phyloP scores from a whole-genome alignment of 495 filamentous ascomycete genomes.

The Penicillium atrosanguineum region DNA sequence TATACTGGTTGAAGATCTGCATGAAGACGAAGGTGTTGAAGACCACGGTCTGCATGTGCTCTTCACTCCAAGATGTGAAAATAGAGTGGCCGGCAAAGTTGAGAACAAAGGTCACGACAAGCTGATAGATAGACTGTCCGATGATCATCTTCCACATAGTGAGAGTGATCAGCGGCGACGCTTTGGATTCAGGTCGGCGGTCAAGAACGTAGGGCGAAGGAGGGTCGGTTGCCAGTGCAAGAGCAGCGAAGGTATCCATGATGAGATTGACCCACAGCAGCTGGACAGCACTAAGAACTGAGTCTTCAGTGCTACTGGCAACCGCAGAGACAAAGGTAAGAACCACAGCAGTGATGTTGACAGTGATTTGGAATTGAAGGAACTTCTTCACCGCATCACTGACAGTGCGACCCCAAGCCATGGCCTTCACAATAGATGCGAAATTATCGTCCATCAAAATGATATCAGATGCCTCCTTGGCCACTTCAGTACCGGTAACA shows the following conservation, averaged over 20 bases:
- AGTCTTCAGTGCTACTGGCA: slow-evolving; percentile 58
- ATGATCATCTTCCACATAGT: slow-evolving; percentile 96
- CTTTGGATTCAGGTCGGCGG: slow-evolving; percentile 74
- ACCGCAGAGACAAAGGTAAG: slow-evolving; percentile 82
- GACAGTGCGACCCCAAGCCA: slow-evolving; percentile 85
- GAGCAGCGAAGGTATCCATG: slow-evolving; percentile 94
- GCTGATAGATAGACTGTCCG: slow-evolving; percentile 78
- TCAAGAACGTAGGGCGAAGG: slow-evolving; percentile 68
- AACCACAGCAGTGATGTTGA: slow-evolving; percentile 86
- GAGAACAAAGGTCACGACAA: slow-evolving; percentile 73
- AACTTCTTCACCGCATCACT: slow-evolving; percentile 92
- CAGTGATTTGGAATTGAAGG: slow-evolving; percentile 88
- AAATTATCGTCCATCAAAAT: slow-evolving; percentile 96
- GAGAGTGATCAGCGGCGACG: slow-evolving; percentile 69
- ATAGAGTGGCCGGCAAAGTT: slow-evolving; percentile 70
- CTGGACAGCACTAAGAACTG: slow-evolving; percentile 81
- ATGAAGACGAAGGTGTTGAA: slow-evolving; percentile 96
- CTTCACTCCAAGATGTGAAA: slow-evolving; percentile 48
- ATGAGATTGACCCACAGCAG: slow-evolving; percentile 91
- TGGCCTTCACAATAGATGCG: slow-evolving; percentile 81
- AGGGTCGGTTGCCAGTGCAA: slow-evolving; percentile 85
- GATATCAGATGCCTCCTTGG: slow-evolving; percentile 91
- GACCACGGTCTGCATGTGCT: slow-evolving; percentile 61
- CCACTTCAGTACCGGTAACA: slow-evolving; percentile 85
- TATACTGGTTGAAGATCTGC: slow-evolving; percentile 88